A percentile compares a stretch with the other conserved stretches of the same genome.
Conservation (phyloP, 306 rosid genomes). For the Gastrolobium villosum region DNA sequence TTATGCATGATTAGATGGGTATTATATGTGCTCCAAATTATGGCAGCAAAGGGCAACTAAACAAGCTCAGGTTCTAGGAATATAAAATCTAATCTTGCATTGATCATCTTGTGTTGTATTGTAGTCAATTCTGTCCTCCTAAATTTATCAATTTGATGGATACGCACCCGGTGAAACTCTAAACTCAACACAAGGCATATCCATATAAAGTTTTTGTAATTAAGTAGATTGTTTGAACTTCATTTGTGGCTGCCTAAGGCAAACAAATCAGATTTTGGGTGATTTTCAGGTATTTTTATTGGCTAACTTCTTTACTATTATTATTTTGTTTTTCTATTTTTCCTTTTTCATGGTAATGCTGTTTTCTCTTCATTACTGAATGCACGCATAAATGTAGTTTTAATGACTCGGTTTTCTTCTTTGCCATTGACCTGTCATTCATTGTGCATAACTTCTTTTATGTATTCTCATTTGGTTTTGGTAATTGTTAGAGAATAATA, state of each 20-base stretch:
- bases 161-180: background rate
- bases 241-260: background rate
- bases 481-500: background rate
- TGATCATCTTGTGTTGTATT: background rate
- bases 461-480: background rate
- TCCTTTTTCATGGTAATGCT: background rate
- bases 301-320: background rate
- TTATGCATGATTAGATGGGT: slow-evolving; percentile 23
- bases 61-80: slow-evolving; percentile 5
- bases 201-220: background rate
- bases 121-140: background rate
- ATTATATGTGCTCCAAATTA: background rate
- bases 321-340: too few species aligned
- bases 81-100: background rate
- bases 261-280: background rate
- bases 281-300: background rate
- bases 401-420: background rate
- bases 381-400: background rate
- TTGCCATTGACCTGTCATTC: slow-evolving; percentile 17
- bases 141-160: slow-evolving; percentile 2
- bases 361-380: background rate
- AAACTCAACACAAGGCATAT: background rate
- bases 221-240: background rate
- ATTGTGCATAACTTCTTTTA: background rate
- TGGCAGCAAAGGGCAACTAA: background rate